phyloP scores from a whole-genome alignment of 345 rosid genomes.

The Salix exigua region DNA sequence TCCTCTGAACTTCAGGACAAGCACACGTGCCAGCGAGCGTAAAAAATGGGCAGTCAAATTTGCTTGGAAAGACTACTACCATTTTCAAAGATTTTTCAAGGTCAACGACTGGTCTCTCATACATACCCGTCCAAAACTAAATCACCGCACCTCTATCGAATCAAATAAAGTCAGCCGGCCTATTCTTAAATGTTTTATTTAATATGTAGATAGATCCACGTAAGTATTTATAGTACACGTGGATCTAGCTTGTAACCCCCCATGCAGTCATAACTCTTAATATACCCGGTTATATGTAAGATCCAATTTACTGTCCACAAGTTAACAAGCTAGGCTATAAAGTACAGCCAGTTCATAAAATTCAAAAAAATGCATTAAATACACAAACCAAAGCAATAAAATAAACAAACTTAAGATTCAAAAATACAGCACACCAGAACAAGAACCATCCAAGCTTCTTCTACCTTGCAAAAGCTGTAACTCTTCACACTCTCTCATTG shows the following conservation, averaged over 20 bases:
- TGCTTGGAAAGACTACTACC: not conserved
- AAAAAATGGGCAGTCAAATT: not conserved
- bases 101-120: constrained; percentile 26
- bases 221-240: too few species aligned
- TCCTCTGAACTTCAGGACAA: not conserved
- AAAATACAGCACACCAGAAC: constrained; percentile 8
- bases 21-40: constrained; percentile 19
- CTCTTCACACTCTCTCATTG: not conserved
- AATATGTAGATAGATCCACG: too few species aligned
- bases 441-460: constrained; percentile 30
- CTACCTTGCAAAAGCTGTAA: not conserved
- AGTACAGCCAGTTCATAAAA: not conserved
- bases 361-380: not conserved
- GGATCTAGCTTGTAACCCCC: too few species aligned
- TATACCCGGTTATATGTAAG: too few species aligned
- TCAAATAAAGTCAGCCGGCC: too few species aligned
- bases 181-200: too few species aligned
- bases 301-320: not conserved
- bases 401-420: constrained; percentile 28
- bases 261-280: too few species aligned
- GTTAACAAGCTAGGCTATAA: not conserved
- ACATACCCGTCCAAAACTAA: not conserved
- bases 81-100: constrained; percentile 13
- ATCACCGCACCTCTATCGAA: not conserved
- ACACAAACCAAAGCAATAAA: constrained; percentile 7